Evolutionary conservation across 306 rosid species (phyloP), one percentile per base, ranked within the genome.

Genomic region (Trifolium pratense): DNA sequence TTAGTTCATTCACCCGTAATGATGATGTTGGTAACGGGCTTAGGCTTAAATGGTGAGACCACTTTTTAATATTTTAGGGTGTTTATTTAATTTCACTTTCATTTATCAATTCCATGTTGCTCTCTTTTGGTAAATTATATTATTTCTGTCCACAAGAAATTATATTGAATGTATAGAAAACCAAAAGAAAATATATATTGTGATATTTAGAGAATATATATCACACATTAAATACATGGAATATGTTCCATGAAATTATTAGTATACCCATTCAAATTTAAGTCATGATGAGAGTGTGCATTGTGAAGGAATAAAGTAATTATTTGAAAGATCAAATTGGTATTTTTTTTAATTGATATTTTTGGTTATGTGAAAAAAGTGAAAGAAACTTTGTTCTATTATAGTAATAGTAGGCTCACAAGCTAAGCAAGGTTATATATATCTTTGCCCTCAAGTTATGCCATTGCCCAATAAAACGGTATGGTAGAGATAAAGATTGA

Each of bases 371-470:
- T 14, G 5, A 0, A 40, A 75, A 75, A 64, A 66, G 17, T 64
- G 58, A 75, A 75, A 34, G 60, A 42, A 70, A 70, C 13, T 4
- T 40, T 75, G 70, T 36, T 55, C 17, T 32, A 62, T 16, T 61
- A 76, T 75, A 80, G 72, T 42, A 74, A 69, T 21, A 0, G 51
- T 80, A 70, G 80, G 57, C 73, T 36, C 64, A 75, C 45, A 55
- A 62, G 68, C 52, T 29, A 49, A 57, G 32, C 25, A 67, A 62
- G 32, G 25, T 53, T 55, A 56, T 65, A 63, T 57, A 23, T 71
- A 46, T 48, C 81, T 76, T 81, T 71, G 75, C 21, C 51, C 75
- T 58, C 81, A 81, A 81, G 84, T 36, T 75, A 75, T 75, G 68
- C 73, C 71, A 80, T 23, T 70, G 18, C 42, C 59, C 70, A 36